Evolutionary conservation across 306 rosid genomes (phyloP).

Genomic region (Ceratonia siliqua): DNA sequence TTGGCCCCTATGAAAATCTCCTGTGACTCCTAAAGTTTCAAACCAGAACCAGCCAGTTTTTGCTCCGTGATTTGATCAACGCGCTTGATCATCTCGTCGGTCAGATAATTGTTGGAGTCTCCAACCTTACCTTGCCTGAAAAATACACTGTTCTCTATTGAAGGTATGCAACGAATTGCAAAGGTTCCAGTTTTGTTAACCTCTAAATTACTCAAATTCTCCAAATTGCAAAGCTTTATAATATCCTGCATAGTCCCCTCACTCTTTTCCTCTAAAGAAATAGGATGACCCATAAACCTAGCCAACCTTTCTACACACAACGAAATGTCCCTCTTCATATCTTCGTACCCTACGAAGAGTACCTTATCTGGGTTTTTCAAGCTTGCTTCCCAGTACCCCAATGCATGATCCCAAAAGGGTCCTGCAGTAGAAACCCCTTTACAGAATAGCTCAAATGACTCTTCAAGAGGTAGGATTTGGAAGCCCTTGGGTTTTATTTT

Average conservation of each 20-base stretch:
- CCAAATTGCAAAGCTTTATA: slow-evolving; percentile 4
- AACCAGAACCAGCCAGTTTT: background rate
- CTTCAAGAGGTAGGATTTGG: background rate
- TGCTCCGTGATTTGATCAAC: slow-evolving; percentile 12
- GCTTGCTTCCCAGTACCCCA: slow-evolving; percentile 27
- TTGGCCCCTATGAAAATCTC: background rate
- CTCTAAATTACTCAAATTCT: slow-evolving; percentile 24
- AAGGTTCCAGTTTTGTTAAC: slow-evolving; percentile 24
- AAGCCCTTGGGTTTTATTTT: background rate
- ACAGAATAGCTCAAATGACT: slow-evolving; percentile 33
- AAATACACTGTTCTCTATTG: background rate
- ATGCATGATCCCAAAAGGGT: slow-evolving; percentile 30
- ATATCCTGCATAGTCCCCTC: slow-evolving; percentile 3
- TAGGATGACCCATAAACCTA: slow-evolving; percentile 18
- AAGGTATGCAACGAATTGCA: rapidly evolving
- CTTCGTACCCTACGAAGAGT: slow-evolving; percentile 17
- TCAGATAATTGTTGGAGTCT: slow-evolving; percentile 24
- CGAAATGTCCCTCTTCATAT: slow-evolving; percentile 5
- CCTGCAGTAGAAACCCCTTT: background rate
- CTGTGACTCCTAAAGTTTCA: background rate
- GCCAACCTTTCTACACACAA: background rate
- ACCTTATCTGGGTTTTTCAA: slow-evolving; percentile 23
- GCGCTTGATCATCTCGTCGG: background rate
- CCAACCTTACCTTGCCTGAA: slow-evolving; percentile 31
- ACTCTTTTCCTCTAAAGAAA: slow-evolving; percentile 27